Evolutionary conservation across 169 alveolate genomes (phyloP).

Genomic region (Plasmodium berghei): DNA sequence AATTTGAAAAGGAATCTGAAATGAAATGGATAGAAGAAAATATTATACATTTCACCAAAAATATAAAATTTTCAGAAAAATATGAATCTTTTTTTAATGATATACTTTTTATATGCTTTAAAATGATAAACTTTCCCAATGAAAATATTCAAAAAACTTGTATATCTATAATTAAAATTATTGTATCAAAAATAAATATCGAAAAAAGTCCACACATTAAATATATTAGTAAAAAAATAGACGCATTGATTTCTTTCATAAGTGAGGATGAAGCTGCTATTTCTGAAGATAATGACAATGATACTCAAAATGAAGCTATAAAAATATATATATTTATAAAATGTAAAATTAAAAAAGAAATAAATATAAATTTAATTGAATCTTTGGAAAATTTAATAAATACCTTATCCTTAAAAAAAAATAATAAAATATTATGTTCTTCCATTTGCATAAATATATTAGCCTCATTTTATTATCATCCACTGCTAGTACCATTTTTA

Average conservation of each 20-base stretch:
- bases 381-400: slow-evolving; percentile 37
- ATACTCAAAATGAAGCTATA: slow-evolving; percentile 2
- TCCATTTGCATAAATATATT: slow-evolving; percentile 44
- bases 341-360: slow-evolving; percentile 46
- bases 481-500: slow-evolving; percentile 26
- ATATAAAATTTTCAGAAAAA: slow-evolving; percentile 1
- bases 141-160: slow-evolving; percentile 26
- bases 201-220: slow-evolving; percentile 4
- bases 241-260: slow-evolving; percentile 27
- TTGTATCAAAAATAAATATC: slow-evolving; percentile 27
- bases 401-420: slow-evolving; percentile 22
- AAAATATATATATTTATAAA: slow-evolving; percentile 28
- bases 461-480: slow-evolving; percentile 31
- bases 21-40: too few relatives aligned
- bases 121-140: slow-evolving; percentile 47
- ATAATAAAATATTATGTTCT: slow-evolving; percentile 32
- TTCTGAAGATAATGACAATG: too few relatives aligned
- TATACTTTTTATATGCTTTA: slow-evolving; percentile 47
- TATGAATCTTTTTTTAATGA: slow-evolving; percentile 42
- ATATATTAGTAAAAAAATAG: slow-evolving; percentile 34
- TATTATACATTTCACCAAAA: too few relatives aligned
- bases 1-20: too few relatives aligned
- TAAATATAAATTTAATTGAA: slow-evolving; percentile 21
- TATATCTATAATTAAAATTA: not conserved
- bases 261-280: slow-evolving; percentile 12